phyloP scores from a whole-genome alignment of 164 flowering plant species.

The Pachysandra terminalis region DNA sequence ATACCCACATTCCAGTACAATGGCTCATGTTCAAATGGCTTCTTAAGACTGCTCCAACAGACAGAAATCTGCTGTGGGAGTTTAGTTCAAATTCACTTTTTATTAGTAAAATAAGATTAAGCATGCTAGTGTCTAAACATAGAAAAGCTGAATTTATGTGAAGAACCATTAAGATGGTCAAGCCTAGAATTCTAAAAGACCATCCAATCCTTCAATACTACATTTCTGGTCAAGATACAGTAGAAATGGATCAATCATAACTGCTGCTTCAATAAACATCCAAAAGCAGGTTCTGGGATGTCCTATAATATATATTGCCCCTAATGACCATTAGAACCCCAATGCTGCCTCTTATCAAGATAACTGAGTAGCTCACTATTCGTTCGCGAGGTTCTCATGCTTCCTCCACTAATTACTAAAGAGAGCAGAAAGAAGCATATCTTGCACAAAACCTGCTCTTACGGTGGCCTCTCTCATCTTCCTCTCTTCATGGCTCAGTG shows the following conservation, averaged over 20 bases:
- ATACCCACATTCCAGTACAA: too few relatives aligned
- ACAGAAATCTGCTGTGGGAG: background rate
- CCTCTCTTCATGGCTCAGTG: slow-evolving; percentile 70
- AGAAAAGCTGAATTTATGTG: slow-evolving; percentile 5
- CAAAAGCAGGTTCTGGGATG: slow-evolving; percentile 17
- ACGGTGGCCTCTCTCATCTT: slow-evolving; percentile 64
- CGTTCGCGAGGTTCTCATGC: slow-evolving; percentile 17
- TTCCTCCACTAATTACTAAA: slow-evolving; percentile 35
- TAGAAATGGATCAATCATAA: slow-evolving; percentile 8
- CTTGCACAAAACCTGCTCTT: slow-evolving; percentile 72
- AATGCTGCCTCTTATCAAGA: slow-evolving; percentile 16
- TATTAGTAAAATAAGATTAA: background rate
- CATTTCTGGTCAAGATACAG: slow-evolving; percentile 12
- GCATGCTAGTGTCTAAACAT: background rate
- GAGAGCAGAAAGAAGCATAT: slow-evolving; percentile 61
- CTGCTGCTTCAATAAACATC: slow-evolving; percentile 11
- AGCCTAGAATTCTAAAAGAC: slow-evolving; percentile 9
- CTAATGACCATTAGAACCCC: slow-evolving; percentile 17
- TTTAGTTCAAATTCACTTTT: background rate
- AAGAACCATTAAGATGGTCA: slow-evolving; percentile 17
- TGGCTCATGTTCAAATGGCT: too few relatives aligned
- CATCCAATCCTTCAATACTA: slow-evolving; percentile 19
- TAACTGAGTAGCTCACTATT: slow-evolving; percentile 9
- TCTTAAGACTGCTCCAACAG: too few relatives aligned
- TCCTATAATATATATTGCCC: slow-evolving; percentile 8